phyloP scores from a whole-genome alignment of 495 filamentous ascomycete species.

The Xylaria telfairii region DNA sequence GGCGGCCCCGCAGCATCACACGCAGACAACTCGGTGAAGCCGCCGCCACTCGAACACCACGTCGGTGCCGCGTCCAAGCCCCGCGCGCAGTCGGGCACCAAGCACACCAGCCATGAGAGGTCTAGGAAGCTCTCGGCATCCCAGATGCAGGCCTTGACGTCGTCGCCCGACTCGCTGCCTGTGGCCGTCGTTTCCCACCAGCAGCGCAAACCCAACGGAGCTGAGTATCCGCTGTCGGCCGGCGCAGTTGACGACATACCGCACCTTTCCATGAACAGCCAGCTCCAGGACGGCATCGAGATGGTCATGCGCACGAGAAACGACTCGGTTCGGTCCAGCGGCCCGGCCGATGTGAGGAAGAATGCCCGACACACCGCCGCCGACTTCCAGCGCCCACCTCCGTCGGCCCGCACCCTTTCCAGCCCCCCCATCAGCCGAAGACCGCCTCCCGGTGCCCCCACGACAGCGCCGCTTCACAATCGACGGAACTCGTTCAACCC shows the following conservation, averaged over 20 bases:
- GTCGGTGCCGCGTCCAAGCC: conserved; percentile 23
- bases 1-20: background rate
- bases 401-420: conserved; percentile 47
- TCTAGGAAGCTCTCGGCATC: conserved; percentile 61
- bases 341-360: conserved; percentile 12
- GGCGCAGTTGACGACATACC: conserved; percentile 40
- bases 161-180: conserved; percentile 58
- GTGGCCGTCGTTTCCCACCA: conserved; percentile 40
- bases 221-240: conserved; percentile 45
- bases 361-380: conserved; percentile 33
- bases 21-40: background rate
- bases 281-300: conserved; percentile 29
- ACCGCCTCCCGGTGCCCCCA: conserved; percentile 37
- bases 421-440: conserved; percentile 51
- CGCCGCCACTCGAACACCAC: conserved; percentile 9
- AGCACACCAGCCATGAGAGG: conserved; percentile 35
- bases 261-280: conserved; percentile 40
- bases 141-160: conserved; percentile 61
- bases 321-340: background rate
- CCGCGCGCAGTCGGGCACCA: conserved; percentile 32
- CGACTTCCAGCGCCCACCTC: conserved; percentile 37
- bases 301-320: conserved; percentile 16
- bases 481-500: conserved; percentile 44
- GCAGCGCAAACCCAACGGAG: conserved; percentile 37
- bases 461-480: conserved; percentile 29